A percentile compares a stretch with the other conserved stretches of the same genome.
Evolutionary conservation across 306 rosid genomes (phyloP).

Genomic region (Prunus armeniaca): DNA sequence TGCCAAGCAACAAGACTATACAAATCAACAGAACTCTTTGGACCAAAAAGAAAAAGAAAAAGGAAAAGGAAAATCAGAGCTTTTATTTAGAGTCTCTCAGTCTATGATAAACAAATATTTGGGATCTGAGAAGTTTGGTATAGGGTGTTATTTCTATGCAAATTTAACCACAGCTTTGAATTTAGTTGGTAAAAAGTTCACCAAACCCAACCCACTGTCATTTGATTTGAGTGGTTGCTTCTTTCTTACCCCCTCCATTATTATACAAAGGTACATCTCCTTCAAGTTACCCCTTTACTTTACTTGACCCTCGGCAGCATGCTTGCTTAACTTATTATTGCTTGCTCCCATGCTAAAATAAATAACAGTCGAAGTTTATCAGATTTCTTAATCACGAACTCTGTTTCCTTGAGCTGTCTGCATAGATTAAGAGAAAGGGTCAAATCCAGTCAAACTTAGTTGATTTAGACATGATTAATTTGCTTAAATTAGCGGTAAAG

Average conservation of each 20-base stretch:
- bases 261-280: background rate
- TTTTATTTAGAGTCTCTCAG: background rate
- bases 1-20: background rate
- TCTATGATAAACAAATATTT: background rate
- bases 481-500: slow-evolving; percentile 1
- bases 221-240: background rate
- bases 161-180: background rate
- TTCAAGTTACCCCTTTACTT: background rate
- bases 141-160: background rate
- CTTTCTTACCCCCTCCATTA: slow-evolving; percentile 5
- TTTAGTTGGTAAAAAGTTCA: slow-evolving; percentile 1
- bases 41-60: background rate
- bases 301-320: background rate
- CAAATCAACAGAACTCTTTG: background rate
- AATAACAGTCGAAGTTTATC: background rate
- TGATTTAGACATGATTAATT: background rate
- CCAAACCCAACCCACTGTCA: slow-evolving; percentile 2
- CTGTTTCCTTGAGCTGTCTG: background rate
- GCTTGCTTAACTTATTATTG: background rate
- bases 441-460: slow-evolving; percentile 10
- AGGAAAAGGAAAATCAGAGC: background rate
- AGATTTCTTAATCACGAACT: background rate
- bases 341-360: background rate
- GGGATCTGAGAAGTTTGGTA: background rate
- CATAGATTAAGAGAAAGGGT: background rate